Conservation (phyloP, 768 basidiomycete species). For the Filobasidium wieringae region DNA sequence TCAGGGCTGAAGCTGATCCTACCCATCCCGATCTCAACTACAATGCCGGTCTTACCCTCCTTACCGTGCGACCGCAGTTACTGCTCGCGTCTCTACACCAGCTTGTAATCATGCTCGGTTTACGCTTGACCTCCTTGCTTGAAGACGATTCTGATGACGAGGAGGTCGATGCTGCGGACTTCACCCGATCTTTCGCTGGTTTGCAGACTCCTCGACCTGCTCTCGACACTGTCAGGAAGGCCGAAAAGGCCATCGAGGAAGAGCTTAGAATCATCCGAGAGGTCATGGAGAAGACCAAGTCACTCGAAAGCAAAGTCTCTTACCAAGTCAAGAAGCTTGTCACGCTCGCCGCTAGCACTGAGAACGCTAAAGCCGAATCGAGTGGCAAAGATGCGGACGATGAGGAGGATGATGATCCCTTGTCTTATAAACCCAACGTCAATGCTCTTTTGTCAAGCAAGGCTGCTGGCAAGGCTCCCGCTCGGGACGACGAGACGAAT, state of each 20-base stretch:
- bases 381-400: constrained; percentile 29
- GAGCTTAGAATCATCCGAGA: constrained; percentile 70
- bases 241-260: constrained; percentile 7
- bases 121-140: constrained; percentile 7
- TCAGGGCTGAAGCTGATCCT: constrained; percentile 16
- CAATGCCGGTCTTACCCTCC: constrained; percentile 64
- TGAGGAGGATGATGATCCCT: constrained; percentile 51
- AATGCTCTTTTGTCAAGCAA: constrained; percentile 47
- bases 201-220: not conserved
- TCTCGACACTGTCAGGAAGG: not conserved
- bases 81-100: constrained; percentile 78
- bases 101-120: constrained; percentile 50
- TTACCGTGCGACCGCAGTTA: constrained; percentile 74
- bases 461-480: constrained; percentile 21
- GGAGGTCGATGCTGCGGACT: not conserved
- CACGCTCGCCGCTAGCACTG: constrained; percentile 50
- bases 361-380: not conserved
- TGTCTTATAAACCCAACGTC: constrained; percentile 86
- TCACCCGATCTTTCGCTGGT: not conserved
- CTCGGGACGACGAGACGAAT: constrained; percentile 33
- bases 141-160: constrained; percentile 6
- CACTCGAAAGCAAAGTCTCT: constrained; percentile 71
- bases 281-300: constrained; percentile 75
- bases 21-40: constrained; percentile 23
- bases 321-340: constrained; percentile 96